Evolutionary conservation across 2,329 filamentous ascomycete species (phyloP).

Genomic region (Talaromyces atroroseus): DNA sequence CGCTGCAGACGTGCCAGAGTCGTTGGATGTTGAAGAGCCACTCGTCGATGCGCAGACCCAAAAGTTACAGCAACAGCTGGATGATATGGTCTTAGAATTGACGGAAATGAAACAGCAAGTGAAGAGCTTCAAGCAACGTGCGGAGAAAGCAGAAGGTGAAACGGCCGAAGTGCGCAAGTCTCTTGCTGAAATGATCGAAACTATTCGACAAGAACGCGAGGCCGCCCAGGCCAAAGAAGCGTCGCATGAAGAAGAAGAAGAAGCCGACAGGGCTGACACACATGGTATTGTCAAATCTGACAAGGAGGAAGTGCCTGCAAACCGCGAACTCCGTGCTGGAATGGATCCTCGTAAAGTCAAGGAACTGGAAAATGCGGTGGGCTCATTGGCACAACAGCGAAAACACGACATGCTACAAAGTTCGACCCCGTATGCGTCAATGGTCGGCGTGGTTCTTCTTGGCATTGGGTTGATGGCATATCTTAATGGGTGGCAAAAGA

Average conservation of each 20-base stretch:
- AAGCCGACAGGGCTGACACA: neutral
- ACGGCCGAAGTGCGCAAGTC: conserved; percentile 66
- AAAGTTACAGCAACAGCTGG: conserved; percentile 64
- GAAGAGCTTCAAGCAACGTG: conserved; percentile 68
- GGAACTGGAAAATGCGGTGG: conserved; percentile 35
- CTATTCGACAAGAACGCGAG: conserved; percentile 63
- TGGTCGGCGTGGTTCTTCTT: conserved; percentile 74
- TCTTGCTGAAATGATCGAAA: conserved; percentile 80
- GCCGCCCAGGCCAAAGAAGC: conserved; percentile 35
- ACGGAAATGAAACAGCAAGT: conserved; percentile 73
- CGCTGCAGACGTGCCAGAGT: neutral
- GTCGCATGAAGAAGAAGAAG: neutral
- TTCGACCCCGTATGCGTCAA: conserved; percentile 69
- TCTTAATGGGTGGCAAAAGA: conserved; percentile 72
- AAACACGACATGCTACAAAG: conserved; percentile 43
- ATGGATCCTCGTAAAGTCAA: conserved; percentile 45
- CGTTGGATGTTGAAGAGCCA: conserved; percentile 26
- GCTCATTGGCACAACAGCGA: conserved; percentile 37
- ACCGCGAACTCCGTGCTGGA: conserved; percentile 21
- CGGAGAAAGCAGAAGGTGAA: conserved; percentile 75
- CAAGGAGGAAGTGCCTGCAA: neutral
- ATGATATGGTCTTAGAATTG: conserved; percentile 74
- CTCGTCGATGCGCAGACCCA: conserved; percentile 29
- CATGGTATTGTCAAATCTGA: neutral
- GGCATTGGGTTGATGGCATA: conserved; percentile 83